Conservation (phyloP, 352 stramenopile genomes). For the Phytophthora capsici region DNA sequence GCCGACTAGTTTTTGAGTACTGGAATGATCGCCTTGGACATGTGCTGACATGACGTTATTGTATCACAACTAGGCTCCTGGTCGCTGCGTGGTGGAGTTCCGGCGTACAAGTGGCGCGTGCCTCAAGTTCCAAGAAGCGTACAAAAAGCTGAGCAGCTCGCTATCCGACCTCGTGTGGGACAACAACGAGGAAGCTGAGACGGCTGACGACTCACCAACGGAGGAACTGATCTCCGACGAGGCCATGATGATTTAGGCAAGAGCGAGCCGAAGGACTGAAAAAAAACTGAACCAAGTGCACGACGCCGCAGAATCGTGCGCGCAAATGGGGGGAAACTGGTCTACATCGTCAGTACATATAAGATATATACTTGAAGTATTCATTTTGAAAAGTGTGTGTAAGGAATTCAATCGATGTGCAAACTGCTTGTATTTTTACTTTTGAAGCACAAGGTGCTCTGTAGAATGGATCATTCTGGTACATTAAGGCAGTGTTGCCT, state of each 20-base stretch:
- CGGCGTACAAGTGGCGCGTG: constrained; percentile 73
- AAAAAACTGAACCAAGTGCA: constrained; percentile 10
- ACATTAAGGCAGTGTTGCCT: too few species aligned
- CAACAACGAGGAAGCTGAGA: constrained; percentile 42
- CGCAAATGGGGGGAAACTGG: constrained; percentile 26
- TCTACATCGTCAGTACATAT: constrained; percentile 25
- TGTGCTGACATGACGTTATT: constrained; percentile 35
- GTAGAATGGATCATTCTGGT: too few species aligned
- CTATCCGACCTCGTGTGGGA: constrained; percentile 67
- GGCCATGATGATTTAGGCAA: constrained; percentile 79
- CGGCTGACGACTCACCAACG: constrained; percentile 34
- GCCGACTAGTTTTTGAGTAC: constrained; percentile 24
- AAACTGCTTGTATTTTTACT: too few species aligned
- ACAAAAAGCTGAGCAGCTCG: constrained; percentile 65
- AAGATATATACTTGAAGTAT: constrained; percentile 3
- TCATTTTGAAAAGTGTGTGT: not conserved
- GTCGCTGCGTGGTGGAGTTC: constrained; percentile 75
- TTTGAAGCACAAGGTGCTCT: too few species aligned
- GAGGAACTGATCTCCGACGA: constrained; percentile 85
- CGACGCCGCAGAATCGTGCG: not conserved
- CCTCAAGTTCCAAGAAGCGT: constrained; percentile 76
- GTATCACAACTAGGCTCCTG: constrained; percentile 43
- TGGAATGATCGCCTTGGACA: constrained; percentile 20
- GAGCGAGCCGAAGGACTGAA: not conserved
- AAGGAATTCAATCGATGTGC: too few species aligned